These are phyloP conservation scores for Talaromyces adpressus DNA, from an alignment of 495 filamentous ascomycete species.

Conservation along the genomic window DNA sequence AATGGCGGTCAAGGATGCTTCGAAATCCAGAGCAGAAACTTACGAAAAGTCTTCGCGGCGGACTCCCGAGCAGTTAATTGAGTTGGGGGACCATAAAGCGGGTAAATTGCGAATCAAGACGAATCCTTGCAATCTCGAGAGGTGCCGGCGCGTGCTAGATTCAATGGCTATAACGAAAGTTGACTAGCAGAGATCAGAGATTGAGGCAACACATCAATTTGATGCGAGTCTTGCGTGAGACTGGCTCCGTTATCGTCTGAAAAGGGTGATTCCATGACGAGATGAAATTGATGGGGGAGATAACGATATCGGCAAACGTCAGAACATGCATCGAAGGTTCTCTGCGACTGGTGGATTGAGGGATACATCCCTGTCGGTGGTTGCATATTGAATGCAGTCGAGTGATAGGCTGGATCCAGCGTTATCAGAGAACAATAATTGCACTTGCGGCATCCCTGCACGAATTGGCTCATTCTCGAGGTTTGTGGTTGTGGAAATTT, in stretches of 20 bases:
- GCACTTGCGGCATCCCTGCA: background rate
- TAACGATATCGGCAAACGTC: constrained; percentile 5
- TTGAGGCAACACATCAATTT: background rate
- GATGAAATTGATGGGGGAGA: background rate
- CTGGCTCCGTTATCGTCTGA: constrained; percentile 1
- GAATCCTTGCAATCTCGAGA: constrained; percentile 1
- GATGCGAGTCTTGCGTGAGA: background rate
- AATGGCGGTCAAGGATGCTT: constrained; percentile 6
- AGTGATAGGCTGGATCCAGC: background rate
- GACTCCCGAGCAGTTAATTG: background rate
- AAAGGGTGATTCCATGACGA: background rate
- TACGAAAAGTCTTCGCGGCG: background rate
- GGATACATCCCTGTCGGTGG: constrained; percentile 1
- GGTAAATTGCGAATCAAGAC: constrained; percentile 4
- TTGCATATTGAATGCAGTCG: constrained; percentile 5
- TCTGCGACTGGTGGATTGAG: constrained; percentile 2
- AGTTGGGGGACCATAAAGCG: constrained; percentile 8
- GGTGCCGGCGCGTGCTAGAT: constrained; percentile 3
- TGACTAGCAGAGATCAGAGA: background rate
- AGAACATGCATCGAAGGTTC: constrained; percentile 6
- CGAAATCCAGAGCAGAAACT: background rate
- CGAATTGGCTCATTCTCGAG: background rate
- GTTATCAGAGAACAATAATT: constrained; percentile 6
- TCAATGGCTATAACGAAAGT: background rate
- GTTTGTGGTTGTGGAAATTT: background rate